Conservation (phyloP, 2,329 filamentous ascomycete species). For the Graphiopsis chlorocephala region DNA sequence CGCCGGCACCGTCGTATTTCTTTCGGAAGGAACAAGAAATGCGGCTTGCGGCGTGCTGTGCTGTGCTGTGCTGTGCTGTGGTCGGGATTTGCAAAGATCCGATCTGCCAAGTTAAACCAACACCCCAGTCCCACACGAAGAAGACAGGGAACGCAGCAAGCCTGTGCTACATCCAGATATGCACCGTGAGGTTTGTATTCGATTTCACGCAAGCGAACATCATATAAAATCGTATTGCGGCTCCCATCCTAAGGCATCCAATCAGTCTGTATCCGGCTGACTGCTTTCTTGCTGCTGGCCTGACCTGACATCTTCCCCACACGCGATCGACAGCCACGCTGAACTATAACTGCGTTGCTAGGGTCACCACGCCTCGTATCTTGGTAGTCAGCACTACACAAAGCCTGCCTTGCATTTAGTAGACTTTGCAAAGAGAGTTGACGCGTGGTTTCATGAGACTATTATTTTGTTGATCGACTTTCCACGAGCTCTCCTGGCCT, state of each 20-base stretch:
- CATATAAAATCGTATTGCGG: not conserved
- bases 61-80: not conserved
- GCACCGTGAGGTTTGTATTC: not conserved
- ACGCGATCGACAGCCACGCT: not conserved
- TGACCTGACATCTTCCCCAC: not conserved
- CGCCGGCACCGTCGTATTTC: not conserved
- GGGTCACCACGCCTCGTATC: slow-evolving; percentile 1
- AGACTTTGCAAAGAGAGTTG: not conserved
- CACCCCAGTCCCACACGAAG: not conserved
- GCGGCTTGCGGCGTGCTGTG: not conserved
- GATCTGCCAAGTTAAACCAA: not conserved
- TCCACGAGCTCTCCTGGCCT: not conserved
- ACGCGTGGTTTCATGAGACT: not conserved
- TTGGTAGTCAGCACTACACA: slow-evolving; percentile 6
- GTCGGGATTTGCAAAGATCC: not conserved
- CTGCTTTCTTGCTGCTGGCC: not conserved
- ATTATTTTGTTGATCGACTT: not conserved
- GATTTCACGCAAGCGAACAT: not conserved
- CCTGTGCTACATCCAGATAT: not conserved
- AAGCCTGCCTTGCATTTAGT: slow-evolving; percentile 5
- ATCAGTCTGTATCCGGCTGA: not conserved
- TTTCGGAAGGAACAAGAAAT: not conserved
- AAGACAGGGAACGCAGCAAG: not conserved
- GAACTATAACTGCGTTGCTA: not conserved
- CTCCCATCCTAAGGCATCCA: not conserved